phyloP scores from a whole-genome alignment of 2,329 filamentous ascomycete genomes.

The Dactylellina sp. region DNA sequence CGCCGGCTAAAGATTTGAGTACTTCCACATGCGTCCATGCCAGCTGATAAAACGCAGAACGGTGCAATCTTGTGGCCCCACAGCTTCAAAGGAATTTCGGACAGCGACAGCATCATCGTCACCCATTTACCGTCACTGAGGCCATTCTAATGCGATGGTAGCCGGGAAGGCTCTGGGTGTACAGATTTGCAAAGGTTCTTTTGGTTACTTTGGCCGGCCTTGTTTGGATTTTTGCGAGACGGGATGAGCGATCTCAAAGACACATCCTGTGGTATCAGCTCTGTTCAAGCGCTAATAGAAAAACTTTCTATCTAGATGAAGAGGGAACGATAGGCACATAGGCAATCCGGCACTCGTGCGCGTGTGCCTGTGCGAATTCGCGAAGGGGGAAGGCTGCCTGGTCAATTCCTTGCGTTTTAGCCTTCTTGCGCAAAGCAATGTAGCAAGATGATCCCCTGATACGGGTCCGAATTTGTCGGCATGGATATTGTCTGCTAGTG shows the following conservation, averaged over 20 bases:
- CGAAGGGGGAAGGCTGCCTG: background rate
- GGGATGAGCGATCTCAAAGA: no score
- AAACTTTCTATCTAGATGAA: background rate
- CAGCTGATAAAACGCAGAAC: constrained; percentile 9
- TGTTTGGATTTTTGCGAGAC: no score
- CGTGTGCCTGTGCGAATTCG: background rate
- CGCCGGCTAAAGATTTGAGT: background rate
- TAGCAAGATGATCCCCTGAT: constrained; percentile 1
- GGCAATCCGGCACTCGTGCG: background rate
- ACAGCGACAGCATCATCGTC: background rate
- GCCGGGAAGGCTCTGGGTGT: no score
- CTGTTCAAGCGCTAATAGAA: no score
- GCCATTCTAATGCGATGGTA: no score
- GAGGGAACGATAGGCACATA: background rate
- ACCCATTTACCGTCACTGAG: no score
- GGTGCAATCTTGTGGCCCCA: constrained; percentile 15
- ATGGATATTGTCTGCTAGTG: background rate
- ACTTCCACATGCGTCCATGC: background rate
- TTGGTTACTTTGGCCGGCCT: no score
- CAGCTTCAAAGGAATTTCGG: background rate
- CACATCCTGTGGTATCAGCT: no score
- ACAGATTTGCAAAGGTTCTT: no score
- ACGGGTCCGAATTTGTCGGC: background rate
- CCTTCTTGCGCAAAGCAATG: background rate
- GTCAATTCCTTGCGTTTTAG: constrained; percentile 13